These are phyloP conservation scores for Daldinia grandis DNA, from an alignment of 495 filamentous ascomycete genomes.

Conservation along the genomic window DNA sequence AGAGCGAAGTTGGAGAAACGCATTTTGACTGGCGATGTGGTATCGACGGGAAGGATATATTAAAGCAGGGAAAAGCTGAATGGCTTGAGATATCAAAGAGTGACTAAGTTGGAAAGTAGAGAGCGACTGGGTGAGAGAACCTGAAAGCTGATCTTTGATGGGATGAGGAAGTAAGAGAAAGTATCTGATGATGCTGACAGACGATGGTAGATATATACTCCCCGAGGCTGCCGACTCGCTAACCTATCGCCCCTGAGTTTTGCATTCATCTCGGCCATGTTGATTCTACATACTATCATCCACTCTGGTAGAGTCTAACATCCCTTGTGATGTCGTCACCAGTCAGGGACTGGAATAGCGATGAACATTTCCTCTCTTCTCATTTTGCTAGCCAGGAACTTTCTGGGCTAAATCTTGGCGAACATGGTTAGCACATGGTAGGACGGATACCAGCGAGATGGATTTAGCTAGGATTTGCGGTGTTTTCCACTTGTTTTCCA, in stretches of 20 bases:
- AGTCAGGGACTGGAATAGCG: slow-evolving; percentile 37
- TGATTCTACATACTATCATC: slow-evolving; percentile 22
- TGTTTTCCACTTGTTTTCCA: slow-evolving; percentile 3
- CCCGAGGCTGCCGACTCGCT: slow-evolving; percentile 1
- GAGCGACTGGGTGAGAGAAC: slow-evolving; percentile 41
- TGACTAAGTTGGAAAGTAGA: slow-evolving; percentile 43
- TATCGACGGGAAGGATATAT: slow-evolving; percentile 4
- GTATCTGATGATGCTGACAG: slow-evolving; percentile 4
- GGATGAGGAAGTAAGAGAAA: slow-evolving; percentile 27
- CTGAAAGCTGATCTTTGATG: slow-evolving; percentile 39
- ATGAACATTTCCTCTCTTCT: slow-evolving; percentile 28
- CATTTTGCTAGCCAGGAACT: slow-evolving; percentile 15
- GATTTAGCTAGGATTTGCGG: slow-evolving; percentile 20
- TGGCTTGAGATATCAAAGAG: slow-evolving; percentile 40
- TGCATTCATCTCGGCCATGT: slow-evolving; percentile 26
- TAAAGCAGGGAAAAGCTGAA: slow-evolving; percentile 28
- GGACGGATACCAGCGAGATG: slow-evolving; percentile 27
- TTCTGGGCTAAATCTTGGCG: slow-evolving; percentile 23
- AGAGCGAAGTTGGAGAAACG: slow-evolving; percentile 43
- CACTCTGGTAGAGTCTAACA: slow-evolving; percentile 31
- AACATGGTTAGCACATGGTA: slow-evolving; percentile 23
- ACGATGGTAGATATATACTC: slow-evolving; percentile 39
- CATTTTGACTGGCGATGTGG: slow-evolving; percentile 35
- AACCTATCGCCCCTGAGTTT: slow-evolving; percentile 15
- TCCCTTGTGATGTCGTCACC: slow-evolving; percentile 32